Conservation (phyloP, 1,139 yeast species). For the Saccharomyces hybrid region DNA sequence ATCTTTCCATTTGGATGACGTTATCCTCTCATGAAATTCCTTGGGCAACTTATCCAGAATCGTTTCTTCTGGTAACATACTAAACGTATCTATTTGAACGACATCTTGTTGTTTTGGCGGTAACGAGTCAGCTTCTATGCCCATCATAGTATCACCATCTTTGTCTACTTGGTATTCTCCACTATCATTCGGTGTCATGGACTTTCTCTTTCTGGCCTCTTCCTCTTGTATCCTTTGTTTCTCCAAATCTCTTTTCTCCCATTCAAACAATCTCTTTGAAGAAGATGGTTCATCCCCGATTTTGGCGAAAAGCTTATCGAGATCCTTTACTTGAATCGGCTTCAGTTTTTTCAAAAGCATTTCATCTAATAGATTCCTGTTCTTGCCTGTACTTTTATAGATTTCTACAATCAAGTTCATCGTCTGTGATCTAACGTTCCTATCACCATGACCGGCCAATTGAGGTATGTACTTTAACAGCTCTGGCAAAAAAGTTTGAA, state of each 20-base stretch:
- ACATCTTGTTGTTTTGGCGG: constrained; percentile 22
- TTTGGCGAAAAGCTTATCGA: constrained; percentile 58
- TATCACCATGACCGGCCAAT: constrained; percentile 80
- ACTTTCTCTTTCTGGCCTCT: constrained; percentile 18
- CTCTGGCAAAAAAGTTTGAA: constrained; percentile 49
- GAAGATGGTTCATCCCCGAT: constrained; percentile 1
- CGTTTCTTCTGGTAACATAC: constrained; percentile 49
- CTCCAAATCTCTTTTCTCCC: constrained; percentile 5
- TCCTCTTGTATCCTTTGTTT: constrained; percentile 8
- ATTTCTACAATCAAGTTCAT: constrained; percentile 61
- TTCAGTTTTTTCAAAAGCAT: constrained; percentile 65
- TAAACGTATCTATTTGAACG: constrained; percentile 43
- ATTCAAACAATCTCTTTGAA: constrained; percentile 9
- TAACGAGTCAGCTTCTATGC: constrained; percentile 9
- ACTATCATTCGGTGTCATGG: constrained; percentile 10
- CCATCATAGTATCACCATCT: constrained; percentile 43
- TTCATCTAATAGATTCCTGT: constrained; percentile 40
- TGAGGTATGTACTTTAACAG: constrained; percentile 24
- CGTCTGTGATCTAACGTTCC: constrained; percentile 76
- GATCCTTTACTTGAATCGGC: constrained; percentile 87
- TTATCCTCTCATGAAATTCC: constrained; percentile 48
- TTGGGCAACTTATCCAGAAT: constrained; percentile 60
- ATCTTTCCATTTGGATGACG: constrained; percentile 81
- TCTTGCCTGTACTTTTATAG: constrained; percentile 68
- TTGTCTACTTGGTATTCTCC: constrained; percentile 18